Percentiles rank a stretch among this genome's conserved stretches.
Conservation (phyloP, 2,329 filamentous ascomycete species). For the Paraphoma chrysanthemicola region DNA sequence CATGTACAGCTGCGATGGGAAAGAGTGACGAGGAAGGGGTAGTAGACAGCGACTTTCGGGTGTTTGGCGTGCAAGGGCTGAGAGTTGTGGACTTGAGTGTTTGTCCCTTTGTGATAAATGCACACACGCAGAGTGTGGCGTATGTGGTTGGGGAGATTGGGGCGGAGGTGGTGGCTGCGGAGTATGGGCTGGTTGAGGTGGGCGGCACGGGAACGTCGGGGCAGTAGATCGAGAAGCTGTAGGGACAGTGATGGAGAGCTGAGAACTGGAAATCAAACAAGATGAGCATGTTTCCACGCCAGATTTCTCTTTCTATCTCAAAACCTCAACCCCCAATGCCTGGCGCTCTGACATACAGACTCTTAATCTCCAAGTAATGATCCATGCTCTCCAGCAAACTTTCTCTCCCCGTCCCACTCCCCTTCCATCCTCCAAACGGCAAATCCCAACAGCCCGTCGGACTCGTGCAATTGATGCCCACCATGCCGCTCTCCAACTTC, state of each 20-base stretch:
- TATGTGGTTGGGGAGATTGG: slow-evolving; percentile 43
- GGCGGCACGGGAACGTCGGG: neutral
- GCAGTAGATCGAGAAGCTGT: neutral
- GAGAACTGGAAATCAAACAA: too few relatives aligned
- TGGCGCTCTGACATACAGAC: slow-evolving; percentile 23
- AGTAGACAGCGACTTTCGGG: slow-evolving; percentile 54
- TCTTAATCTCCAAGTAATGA: slow-evolving; percentile 35
- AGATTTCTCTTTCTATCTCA: neutral
- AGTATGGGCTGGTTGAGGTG: neutral
- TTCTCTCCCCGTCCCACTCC: slow-evolving; percentile 34
- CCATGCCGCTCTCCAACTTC: slow-evolving; percentile 45
- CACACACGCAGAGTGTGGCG: slow-evolving; percentile 57
- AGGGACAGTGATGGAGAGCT: neutral
- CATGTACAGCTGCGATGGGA: slow-evolving; percentile 17
- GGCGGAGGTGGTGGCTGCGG: slow-evolving; percentile 8
- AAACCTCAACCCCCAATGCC: slow-evolving; percentile 13
- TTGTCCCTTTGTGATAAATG: slow-evolving; percentile 52
- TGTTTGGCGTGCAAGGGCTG: slow-evolving; percentile 56
- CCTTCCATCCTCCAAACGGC: slow-evolving; percentile 38
- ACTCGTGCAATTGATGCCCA: slow-evolving; percentile 47
- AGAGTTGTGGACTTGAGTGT: slow-evolving; percentile 49
- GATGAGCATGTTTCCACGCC: too few relatives aligned
- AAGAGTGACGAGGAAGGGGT: slow-evolving; percentile 54
- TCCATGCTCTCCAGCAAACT: slow-evolving; percentile 37
- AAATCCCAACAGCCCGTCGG: slow-evolving; percentile 31